These are phyloP conservation scores for Miscanthus lutarioriparius DNA, from an alignment of 176 grass and related monocot genomes.

Conservation along the genomic window DNA sequence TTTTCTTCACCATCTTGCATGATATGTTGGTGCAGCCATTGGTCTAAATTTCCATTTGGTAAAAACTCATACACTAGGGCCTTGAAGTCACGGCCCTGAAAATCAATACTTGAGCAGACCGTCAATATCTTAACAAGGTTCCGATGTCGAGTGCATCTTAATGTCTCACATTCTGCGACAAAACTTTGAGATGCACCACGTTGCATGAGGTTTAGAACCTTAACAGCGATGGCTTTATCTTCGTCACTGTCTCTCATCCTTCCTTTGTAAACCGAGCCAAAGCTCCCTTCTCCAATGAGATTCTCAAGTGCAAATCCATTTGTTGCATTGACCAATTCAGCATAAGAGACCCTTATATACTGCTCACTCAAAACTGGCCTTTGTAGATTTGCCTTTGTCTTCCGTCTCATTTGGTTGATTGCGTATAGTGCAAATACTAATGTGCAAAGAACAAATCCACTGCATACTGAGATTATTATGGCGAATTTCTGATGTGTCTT, in stretches of 20 bases:
- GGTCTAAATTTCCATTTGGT: slow-evolving; percentile 2
- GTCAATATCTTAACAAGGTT: slow-evolving; percentile 34
- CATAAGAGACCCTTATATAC: slow-evolving; percentile 14
- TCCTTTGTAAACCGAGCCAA: slow-evolving; percentile 23
- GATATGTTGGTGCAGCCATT: background rate
- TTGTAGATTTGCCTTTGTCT: background rate
- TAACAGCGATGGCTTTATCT: background rate
- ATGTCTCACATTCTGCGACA: slow-evolving; percentile 6
- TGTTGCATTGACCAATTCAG: slow-evolving; percentile 20
- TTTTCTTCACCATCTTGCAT: background rate
- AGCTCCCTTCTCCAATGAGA: slow-evolving; percentile 4
- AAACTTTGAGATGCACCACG: background rate
- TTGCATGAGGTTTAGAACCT: slow-evolving; percentile 18
- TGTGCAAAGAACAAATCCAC: too few relatives aligned
- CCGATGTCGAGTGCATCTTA: background rate
- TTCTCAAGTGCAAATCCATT: slow-evolving; percentile 20
- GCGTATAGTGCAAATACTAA: background rate
- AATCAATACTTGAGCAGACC: slow-evolving; percentile 20
- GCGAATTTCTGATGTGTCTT: too few relatives aligned
- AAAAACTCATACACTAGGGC: slow-evolving; percentile 27
- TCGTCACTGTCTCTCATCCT: background rate
- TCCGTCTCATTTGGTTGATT: background rate
- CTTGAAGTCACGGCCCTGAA: background rate
- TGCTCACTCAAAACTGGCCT: background rate
- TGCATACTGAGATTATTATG: too few relatives aligned